Evolutionary conservation across 352 stramenopile genomes (phyloP).

Genomic region (Stephanocyclus meneghinianus): DNA sequence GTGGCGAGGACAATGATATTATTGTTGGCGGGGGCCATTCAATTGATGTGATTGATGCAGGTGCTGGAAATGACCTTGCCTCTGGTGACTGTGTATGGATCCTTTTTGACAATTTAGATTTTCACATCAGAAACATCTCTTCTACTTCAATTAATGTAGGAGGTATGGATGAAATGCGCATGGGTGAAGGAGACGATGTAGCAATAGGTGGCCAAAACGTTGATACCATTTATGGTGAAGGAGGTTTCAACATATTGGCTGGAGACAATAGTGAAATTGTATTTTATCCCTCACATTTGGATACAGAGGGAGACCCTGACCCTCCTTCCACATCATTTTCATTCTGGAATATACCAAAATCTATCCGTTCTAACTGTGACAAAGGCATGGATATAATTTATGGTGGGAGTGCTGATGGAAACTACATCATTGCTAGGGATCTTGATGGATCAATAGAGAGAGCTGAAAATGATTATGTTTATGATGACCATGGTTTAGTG

Average conservation of each 20-base stretch:
- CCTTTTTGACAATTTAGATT: constrained; percentile 15
- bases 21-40: constrained; percentile 28
- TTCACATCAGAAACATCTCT: constrained; percentile 1
- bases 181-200: constrained; percentile 12
- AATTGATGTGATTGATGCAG: constrained; percentile 38
- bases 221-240: constrained; percentile 12
- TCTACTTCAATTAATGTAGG: constrained; percentile 15
- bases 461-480: constrained; percentile 3
- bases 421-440: constrained; percentile 38
- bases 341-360: constrained; percentile 29
- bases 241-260: constrained; percentile 16
- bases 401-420: constrained; percentile 33
- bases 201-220: constrained; percentile 12
- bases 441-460: constrained; percentile 5
- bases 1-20: constrained; percentile 23
- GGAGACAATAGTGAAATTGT: constrained; percentile 29
- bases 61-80: constrained; percentile 38
- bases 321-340: constrained; percentile 7
- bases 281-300: constrained; percentile 21
- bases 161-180: constrained; percentile 9
- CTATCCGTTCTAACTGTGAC: constrained; percentile 27
- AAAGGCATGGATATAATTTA: constrained; percentile 30
- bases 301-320: neutral
- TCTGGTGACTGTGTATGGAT: constrained; percentile 26
- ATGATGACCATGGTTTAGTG: constrained; percentile 3